phyloP scores from a whole-genome alignment of 306 rosid species.

The Ormosia emarginata region DNA sequence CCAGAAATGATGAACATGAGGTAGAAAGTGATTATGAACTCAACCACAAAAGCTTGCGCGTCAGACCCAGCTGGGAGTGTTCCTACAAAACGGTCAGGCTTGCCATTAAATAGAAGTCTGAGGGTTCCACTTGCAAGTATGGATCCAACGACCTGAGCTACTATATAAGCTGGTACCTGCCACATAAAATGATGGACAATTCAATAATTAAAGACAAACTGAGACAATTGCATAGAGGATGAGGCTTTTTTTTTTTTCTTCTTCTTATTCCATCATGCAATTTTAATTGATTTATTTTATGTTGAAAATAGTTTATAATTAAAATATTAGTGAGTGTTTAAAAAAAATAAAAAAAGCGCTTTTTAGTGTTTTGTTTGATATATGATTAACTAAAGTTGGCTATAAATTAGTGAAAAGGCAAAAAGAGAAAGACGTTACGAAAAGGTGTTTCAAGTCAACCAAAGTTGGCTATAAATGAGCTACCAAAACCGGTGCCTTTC shows the following conservation, averaged over 20 bases:
- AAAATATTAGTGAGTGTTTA: background rate
- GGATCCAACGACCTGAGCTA: conserved; percentile 67
- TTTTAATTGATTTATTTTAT: no score
- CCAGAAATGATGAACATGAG: conserved; percentile 83
- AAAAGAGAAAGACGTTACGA: background rate
- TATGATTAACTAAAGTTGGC: no score
- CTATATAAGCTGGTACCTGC: conserved; percentile 66
- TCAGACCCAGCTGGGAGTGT: conserved; percentile 51
- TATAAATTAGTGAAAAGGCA: no score
- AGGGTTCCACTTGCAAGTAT: conserved; percentile 77
- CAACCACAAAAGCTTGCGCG: conserved; percentile 62
- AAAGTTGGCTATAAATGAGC: background rate
- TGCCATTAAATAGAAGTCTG: conserved; percentile 51
- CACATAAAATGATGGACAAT: background rate
- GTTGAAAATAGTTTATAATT: no score
- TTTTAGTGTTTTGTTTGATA: no score
- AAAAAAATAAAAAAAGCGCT: background rate
- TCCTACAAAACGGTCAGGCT: conserved; percentile 50
- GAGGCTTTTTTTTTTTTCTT: background rate
- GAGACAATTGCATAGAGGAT: background rate
- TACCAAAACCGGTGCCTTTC: background rate
- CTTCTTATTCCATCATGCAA: no score
- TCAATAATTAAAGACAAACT: background rate
- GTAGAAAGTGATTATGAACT: conserved; percentile 77
- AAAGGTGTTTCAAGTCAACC: background rate